Conservation (phyloP, 2,329 filamentous ascomycete species). For the Scytalidium sp. region DNA sequence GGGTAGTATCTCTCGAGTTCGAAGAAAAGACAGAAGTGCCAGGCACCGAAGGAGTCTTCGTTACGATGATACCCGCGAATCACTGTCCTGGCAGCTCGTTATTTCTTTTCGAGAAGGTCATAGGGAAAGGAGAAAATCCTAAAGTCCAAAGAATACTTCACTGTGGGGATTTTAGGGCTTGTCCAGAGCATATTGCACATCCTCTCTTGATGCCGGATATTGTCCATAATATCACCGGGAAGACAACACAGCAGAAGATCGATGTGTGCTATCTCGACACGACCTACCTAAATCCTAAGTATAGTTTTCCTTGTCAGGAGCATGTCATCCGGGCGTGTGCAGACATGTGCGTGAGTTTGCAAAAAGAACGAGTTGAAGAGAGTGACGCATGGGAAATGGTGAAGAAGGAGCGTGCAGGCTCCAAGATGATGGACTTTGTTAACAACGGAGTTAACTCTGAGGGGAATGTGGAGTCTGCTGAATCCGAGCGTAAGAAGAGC, state of each 20-base stretch:
- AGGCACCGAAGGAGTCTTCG: slow-evolving; percentile 74
- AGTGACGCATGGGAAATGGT: slow-evolving; percentile 53
- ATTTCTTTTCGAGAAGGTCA: slow-evolving; percentile 83
- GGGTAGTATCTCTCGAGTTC: slow-evolving; percentile 81
- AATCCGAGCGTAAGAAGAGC: slow-evolving; percentile 25
- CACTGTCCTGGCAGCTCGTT: slow-evolving; percentile 94
- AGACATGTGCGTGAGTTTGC: slow-evolving; percentile 78
- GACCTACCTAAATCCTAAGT: slow-evolving; percentile 93
- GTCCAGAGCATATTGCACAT: slow-evolving; percentile 78
- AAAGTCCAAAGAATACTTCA: slow-evolving; percentile 80
- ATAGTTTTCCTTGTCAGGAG: slow-evolving; percentile 86
- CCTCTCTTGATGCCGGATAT: slow-evolving; percentile 75
- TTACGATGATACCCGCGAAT: slow-evolving; percentile 95
- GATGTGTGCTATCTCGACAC: slow-evolving; percentile 97
- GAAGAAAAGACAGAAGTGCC: slow-evolving; percentile 77
- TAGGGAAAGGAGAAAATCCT: slow-evolving; percentile 56
- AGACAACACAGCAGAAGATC: slow-evolving; percentile 76
- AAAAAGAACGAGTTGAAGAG: slow-evolving; percentile 59
- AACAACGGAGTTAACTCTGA: slow-evolving; percentile 30
- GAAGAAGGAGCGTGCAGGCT: slow-evolving; percentile 50
- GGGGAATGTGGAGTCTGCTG: slow-evolving; percentile 21
- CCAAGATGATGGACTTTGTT: slow-evolving; percentile 63
- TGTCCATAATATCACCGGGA: slow-evolving; percentile 67
- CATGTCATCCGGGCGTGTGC: slow-evolving; percentile 86
- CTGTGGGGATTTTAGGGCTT: slow-evolving; percentile 94